Conservation (phyloP, 805 yeast genomes). For the Hanseniaspora nectarophila region DNA sequence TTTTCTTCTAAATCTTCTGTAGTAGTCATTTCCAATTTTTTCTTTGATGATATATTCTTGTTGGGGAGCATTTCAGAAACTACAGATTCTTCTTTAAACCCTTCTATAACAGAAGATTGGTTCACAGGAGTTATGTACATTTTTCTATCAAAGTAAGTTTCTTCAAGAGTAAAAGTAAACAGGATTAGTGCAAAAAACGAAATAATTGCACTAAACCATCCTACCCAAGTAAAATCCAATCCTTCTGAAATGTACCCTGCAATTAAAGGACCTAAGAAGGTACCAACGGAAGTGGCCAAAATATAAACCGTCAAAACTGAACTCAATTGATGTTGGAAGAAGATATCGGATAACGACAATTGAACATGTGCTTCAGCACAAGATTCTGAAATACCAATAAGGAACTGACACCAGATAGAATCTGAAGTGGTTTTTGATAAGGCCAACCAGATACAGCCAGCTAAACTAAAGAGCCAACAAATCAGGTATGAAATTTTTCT, state of each 20-base stretch:
- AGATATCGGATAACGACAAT: constrained; percentile 59
- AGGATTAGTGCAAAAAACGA: constrained; percentile 47
- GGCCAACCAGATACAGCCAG: constrained; percentile 66
- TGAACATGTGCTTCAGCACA: constrained; percentile 65
- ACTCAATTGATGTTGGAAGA: constrained; percentile 67
- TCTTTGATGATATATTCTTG: not conserved
- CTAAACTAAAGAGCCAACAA: constrained; percentile 46
- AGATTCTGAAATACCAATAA: constrained; percentile 67
- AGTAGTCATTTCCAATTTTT: not conserved
- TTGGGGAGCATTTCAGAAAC: not conserved
- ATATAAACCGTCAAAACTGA: constrained; percentile 61
- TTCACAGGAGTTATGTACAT: constrained; percentile 29
- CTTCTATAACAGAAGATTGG: constrained; percentile 15
- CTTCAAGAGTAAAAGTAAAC: constrained; percentile 53
- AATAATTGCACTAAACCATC: constrained; percentile 54
- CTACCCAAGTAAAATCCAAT: constrained; percentile 65
- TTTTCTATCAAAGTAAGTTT: constrained; percentile 52
- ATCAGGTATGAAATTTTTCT: constrained; percentile 51
- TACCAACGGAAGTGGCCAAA: constrained; percentile 61
- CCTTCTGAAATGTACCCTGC: constrained; percentile 57
- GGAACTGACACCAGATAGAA: constrained; percentile 64
- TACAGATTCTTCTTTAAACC: not conserved
- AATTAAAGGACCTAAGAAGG: constrained; percentile 66
- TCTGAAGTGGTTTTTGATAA: constrained; percentile 42
- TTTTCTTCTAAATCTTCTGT: not conserved